Evolutionary conservation across 78 protist genomes (phyloP), one percentile per base, ranked within the genome.

Genomic region (Goniomonas avonlea): DNA sequence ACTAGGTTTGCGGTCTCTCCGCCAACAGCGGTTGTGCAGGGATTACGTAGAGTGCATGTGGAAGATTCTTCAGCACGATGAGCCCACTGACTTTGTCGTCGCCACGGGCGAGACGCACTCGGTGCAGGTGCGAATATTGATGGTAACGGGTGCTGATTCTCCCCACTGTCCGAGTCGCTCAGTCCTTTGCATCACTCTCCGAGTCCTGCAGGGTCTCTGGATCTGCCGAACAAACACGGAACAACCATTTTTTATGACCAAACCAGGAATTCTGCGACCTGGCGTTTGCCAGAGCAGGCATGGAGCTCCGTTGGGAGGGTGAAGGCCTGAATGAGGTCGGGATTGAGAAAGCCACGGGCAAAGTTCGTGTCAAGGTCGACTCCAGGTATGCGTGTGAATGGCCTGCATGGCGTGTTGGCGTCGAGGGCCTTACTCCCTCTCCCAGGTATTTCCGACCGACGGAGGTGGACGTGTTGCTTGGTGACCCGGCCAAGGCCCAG

Each of bases 381-480:
- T 61, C 47, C 35, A 8, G 55, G 41, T n/a, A n/a, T n/a, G n/a
- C n/a, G n/a, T n/a, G n/a, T n/a, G n/a, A n/a, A n/a, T n/a, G n/a
- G n/a, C n/a, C n/a, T n/a, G n/a, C n/a, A n/a, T n/a, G n/a, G n/a
- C n/a, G n/a, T n/a, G n/a, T n/a, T n/a, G n/a, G n/a, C n/a, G n/a
- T n/a, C n/a, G n/a, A n/a, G n/a, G n/a, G n/a, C n/a, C n/a, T n/a
- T n/a, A n/a, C n/a, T n/a, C n/a, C n/a, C n/a, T n/a, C n/a, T n/a
- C n/a, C n/a, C n/a, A n/a, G n/a, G n/a, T 93, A 90, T 69, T 90
- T 85, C 90, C 89, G 94, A 48, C 93, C 93, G 37, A 79, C 93
- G 20, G 96, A 93, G 80, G 96, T 93, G 27, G 94, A 93, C 23
- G 68, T 80, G 5, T 90, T 93, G 9, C 85, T 89, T 11, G 96